Evolutionary conservation across 768 basidiomycete species (phyloP).

Genomic region (Psilocybe subaeruginosa): DNA sequence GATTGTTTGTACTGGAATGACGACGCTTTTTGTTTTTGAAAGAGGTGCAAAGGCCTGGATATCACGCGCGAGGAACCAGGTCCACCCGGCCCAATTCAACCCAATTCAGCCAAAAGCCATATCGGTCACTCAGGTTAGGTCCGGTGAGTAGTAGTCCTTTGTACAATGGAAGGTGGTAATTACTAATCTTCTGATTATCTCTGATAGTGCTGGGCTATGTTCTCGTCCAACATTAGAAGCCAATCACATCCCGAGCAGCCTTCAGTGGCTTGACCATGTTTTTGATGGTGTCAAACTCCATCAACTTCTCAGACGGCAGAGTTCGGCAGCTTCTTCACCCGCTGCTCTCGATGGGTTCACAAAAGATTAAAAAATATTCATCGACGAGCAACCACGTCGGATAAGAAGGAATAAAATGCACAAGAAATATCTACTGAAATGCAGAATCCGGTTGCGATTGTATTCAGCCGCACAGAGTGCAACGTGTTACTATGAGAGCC

Average conservation of each 20-base stretch:
- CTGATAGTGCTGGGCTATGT: not conserved
- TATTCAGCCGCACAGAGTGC: not conserved
- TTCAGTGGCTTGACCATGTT: too few relatives aligned
- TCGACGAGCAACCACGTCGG: not conserved
- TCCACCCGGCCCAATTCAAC: not conserved
- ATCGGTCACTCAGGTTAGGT: not conserved
- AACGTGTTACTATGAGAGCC: constrained; percentile 1
- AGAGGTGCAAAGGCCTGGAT: not conserved
- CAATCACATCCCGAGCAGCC: too few relatives aligned
- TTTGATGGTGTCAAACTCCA: too few relatives aligned
- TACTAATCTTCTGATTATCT: not conserved
- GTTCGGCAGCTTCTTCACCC: not conserved
- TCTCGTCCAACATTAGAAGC: too few relatives aligned
- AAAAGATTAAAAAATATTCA: not conserved
- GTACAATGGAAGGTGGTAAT: not conserved
- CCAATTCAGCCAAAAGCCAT: too few relatives aligned
- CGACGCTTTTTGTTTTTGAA: not conserved
- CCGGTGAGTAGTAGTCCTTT: not conserved
- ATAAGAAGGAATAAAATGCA: not conserved
- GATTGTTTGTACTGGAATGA: not conserved
- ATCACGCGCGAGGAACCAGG: not conserved
- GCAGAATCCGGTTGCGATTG: not conserved
- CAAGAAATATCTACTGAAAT: not conserved
- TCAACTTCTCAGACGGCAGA: not conserved
- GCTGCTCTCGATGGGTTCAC: not conserved